Evolutionary conservation across 2,329 filamentous ascomycete species (phyloP).

Genomic region (Lasiodiplodia citricola): DNA sequence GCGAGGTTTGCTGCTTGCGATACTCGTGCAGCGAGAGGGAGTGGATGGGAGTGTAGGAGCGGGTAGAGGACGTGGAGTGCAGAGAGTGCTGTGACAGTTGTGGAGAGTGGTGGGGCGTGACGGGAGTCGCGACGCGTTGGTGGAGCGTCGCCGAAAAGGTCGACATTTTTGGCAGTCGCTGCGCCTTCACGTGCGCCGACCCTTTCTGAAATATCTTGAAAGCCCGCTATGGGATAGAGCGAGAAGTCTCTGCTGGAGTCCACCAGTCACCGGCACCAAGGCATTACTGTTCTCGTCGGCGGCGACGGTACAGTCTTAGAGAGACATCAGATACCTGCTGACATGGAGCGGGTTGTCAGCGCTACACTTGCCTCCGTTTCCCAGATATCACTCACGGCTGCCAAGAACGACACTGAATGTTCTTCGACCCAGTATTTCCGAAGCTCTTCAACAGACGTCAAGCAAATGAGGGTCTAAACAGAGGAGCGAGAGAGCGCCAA

Average conservation of each 20-base stretch:
- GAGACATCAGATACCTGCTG: neutral
- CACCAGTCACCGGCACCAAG: neutral
- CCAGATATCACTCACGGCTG: conserved; percentile 1
- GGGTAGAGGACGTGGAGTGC: conserved; percentile 34
- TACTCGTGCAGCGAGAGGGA: conserved; percentile 47
- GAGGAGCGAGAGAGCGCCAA: neutral
- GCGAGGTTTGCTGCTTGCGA: conserved; percentile 44
- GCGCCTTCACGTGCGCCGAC: neutral
- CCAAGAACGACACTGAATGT: neutral
- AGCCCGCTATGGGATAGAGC: neutral
- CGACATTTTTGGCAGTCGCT: conserved; percentile 18
- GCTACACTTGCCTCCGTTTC: neutral
- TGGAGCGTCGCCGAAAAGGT: conserved; percentile 20
- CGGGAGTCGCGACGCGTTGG: conserved; percentile 28
- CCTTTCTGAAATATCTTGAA: neutral
- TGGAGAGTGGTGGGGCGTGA: conserved; percentile 44
- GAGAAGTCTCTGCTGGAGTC: neutral
- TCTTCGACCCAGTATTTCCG: neutral
- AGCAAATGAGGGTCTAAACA: neutral
- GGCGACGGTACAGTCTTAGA: neutral
- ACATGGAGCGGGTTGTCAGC: neutral
- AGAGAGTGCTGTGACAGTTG: conserved; percentile 38
- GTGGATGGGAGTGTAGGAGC: conserved; percentile 31
- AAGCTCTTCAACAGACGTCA: neutral
- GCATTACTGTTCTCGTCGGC: neutral